Percentiles rank a stretch among this genome's conserved stretches.
phyloP scores from a whole-genome alignment of 495 filamentous ascomycete genomes.

The Lentithecium fluviatile region DNA sequence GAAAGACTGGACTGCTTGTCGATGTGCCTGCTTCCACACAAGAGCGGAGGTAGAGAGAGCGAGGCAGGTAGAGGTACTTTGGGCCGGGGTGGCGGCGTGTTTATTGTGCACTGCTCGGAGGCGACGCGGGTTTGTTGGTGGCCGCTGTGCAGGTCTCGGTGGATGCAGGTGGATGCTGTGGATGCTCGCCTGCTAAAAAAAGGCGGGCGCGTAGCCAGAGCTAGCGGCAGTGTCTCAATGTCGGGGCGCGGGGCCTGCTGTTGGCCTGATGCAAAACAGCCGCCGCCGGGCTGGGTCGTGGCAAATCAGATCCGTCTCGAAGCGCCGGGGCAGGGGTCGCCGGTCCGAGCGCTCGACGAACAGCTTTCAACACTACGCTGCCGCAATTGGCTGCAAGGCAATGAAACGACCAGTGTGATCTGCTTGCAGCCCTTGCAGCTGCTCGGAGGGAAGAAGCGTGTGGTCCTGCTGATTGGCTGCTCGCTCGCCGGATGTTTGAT shows the following conservation, averaged over 20 bases:
- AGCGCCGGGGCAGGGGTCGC: conserved; percentile 7
- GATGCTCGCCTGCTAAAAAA: conserved; percentile 29
- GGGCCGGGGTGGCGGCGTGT: conserved; percentile 18
- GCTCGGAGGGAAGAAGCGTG: neutral
- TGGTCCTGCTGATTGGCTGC: conserved; percentile 1
- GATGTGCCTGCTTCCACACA: conserved; percentile 23
- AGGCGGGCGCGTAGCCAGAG: conserved; percentile 23
- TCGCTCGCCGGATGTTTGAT: conserved; percentile 28
- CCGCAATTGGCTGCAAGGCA: conserved; percentile 26
- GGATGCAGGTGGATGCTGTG: no score
- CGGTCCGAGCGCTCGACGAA: neutral
- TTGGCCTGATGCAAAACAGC: conserved; percentile 31
- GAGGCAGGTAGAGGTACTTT: conserved; percentile 29
- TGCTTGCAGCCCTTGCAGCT: conserved; percentile 34
- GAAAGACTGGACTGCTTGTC: conserved; percentile 27
- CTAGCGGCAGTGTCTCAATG: neutral
- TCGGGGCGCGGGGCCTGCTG: neutral
- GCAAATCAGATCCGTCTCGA: conserved; percentile 21
- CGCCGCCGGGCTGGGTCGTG: conserved; percentile 10
- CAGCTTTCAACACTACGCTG: conserved; percentile 2
- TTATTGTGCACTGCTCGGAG: conserved; percentile 25
- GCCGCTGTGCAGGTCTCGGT: conserved; percentile 16
- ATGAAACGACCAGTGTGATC: conserved; percentile 35
- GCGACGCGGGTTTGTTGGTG: conserved; percentile 27
- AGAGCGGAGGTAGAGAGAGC: conserved; percentile 11